A percentile compares a stretch with the other conserved stretches of the same genome.
phyloP scores from a whole-genome alignment of 768 basidiomycete genomes.

The Auricularia sp. region DNA sequence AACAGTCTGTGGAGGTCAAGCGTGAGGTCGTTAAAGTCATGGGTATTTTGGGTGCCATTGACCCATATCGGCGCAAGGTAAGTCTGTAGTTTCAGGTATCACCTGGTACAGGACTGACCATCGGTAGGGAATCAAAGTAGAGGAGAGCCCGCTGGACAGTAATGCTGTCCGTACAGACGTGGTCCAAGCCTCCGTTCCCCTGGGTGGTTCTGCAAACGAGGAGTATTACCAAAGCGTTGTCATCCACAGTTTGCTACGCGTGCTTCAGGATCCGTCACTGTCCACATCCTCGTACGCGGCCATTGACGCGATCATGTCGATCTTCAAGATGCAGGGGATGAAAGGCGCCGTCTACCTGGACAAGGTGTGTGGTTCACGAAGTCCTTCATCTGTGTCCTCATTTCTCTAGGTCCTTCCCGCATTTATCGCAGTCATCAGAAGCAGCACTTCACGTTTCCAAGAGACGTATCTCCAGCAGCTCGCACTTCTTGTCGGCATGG shows the following conservation, averaged over 20 bases:
- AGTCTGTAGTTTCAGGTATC: slow-evolving; percentile 9
- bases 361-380: slow-evolving; percentile 20
- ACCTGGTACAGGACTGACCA: not conserved
- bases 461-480: slow-evolving; percentile 94
- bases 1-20: slow-evolving; percentile 57
- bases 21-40: slow-evolving; percentile 91
- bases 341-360: slow-evolving; percentile 38
- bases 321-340: slow-evolving; percentile 38
- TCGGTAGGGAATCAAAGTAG: not conserved
- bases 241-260: slow-evolving; percentile 33
- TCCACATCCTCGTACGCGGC: slow-evolving; percentile 33
- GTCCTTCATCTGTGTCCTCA: not conserved
- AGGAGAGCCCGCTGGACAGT: not conserved
- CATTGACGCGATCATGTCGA: slow-evolving; percentile 40
- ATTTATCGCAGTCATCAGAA: slow-evolving; percentile 79
- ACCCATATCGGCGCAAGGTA: slow-evolving; percentile 93
- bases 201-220: slow-evolving; percentile 24
- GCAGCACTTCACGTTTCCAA: slow-evolving; percentile 71
- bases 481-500: slow-evolving; percentile 88
- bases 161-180: not conserved
- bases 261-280: slow-evolving; percentile 34
- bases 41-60: slow-evolving; percentile 90
- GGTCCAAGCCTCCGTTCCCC: slow-evolving; percentile 3
- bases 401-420: slow-evolving; percentile 70
- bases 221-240: slow-evolving; percentile 41